Conservation (phyloP, 345 rosid genomes). For the Erodium maritimum region DNA sequence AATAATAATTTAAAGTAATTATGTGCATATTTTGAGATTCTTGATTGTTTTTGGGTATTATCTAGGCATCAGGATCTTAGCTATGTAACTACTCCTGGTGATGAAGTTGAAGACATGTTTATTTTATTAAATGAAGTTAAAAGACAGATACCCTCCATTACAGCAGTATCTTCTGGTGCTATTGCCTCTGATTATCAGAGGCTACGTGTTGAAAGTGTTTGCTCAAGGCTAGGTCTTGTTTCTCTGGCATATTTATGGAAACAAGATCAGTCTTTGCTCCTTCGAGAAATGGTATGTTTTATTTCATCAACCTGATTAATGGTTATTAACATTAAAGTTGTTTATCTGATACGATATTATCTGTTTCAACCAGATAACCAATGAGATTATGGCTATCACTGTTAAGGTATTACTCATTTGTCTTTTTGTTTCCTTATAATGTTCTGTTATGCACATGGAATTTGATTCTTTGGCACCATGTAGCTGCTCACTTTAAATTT, state of each 20-base stretch:
- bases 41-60: conserved; percentile 4
- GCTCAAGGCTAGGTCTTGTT: conserved; percentile 98
- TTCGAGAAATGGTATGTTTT: conserved; percentile 77
- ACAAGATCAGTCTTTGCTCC: conserved; percentile 92
- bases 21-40: too few relatives aligned
- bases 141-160: conserved; percentile 64
- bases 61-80: conserved; percentile 60
- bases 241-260: conserved; percentile 95
- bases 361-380: conserved; percentile 47
- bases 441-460: neutral
- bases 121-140: conserved; percentile 67
- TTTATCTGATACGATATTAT: conserved; percentile 9
- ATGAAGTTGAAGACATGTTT: conserved; percentile 94
- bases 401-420: conserved; percentile 47
- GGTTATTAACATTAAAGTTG: conserved; percentile 3
- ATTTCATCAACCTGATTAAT: conserved; percentile 9
- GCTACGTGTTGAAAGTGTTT: conserved; percentile 86
- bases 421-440: neutral
- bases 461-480: neutral
- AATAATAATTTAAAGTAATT: neutral
- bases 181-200: conserved; percentile 96
- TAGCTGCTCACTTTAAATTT: too few relatives aligned
- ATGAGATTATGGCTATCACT: conserved; percentile 53
- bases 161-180: conserved; percentile 90
- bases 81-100: conserved; percentile 60